These are phyloP conservation scores for Botrytis tulipae DNA, from an alignment of 2,329 filamentous ascomycete genomes.

Conservation along the genomic window DNA sequence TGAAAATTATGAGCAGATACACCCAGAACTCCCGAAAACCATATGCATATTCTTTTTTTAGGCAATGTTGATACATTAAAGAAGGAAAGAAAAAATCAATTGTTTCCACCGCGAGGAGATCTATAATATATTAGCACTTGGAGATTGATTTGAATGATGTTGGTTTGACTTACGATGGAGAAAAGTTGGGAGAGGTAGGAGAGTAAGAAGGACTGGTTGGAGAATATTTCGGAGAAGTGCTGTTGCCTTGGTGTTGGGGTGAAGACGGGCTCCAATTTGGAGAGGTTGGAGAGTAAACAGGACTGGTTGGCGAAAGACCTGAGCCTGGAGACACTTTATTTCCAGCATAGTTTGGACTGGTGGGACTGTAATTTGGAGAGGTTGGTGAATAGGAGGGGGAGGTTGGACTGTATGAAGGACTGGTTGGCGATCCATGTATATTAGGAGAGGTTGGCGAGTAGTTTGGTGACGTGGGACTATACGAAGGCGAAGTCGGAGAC, in stretches of 20 bases:
- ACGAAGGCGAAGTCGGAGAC: conserved; percentile 68
- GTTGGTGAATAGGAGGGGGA: conserved; percentile 38
- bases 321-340: conserved; percentile 34
- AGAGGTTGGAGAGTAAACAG: conserved; percentile 37
- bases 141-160: not conserved
- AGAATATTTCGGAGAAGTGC: conserved; percentile 43
- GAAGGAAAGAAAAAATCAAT: conserved; percentile 17
- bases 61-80: conserved; percentile 35
- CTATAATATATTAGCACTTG: conserved; percentile 24
- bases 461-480: conserved; percentile 49
- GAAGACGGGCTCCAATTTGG: conserved; percentile 38
- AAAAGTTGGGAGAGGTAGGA: conserved; percentile 36
- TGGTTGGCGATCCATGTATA: conserved; percentile 35
- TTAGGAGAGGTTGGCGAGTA: conserved; percentile 37
- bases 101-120: conserved; percentile 32
- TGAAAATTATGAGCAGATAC: conserved; percentile 13
- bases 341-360: conserved; percentile 34
- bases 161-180: conserved; percentile 30
- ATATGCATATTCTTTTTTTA: conserved; percentile 27
- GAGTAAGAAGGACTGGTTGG: conserved; percentile 34
- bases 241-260: conserved; percentile 32
- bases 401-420: conserved; percentile 37
- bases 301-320: conserved; percentile 36
- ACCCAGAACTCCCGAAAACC: conserved; percentile 22
- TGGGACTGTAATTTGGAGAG: conserved; percentile 37